Conservation (phyloP, 441 rosid species). For the Rhodomyrtus psidioides region DNA sequence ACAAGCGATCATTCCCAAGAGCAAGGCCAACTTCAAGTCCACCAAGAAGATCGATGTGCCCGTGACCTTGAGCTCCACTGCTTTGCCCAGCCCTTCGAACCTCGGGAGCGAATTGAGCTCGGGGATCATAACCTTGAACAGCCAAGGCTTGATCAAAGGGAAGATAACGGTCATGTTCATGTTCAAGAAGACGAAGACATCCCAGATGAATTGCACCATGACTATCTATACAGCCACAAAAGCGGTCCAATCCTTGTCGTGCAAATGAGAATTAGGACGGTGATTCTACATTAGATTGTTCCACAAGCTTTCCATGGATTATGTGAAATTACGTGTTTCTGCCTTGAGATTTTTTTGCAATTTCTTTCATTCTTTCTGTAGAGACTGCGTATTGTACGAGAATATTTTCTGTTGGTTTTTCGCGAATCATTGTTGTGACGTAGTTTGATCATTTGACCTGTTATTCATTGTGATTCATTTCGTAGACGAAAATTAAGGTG, state of each 20-base stretch:
- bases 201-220: background rate
- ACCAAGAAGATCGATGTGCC: constrained; percentile 1
- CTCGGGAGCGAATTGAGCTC: background rate
- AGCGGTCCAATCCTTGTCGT: background rate
- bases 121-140: background rate
- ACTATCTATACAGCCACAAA: background rate
- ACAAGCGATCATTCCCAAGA: background rate
- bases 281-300: background rate
- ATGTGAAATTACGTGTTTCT: background rate
- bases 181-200: constrained; percentile 6
- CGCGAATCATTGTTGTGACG: background rate
- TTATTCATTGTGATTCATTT: background rate
- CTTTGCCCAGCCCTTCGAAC: background rate
- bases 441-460: background rate
- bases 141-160: background rate
- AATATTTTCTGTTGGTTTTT: background rate
- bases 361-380: background rate
- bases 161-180: constrained; percentile 4
- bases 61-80: background rate
- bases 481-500: background rate
- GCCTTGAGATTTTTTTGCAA: background rate
- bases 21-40: constrained; percentile 2
- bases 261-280: background rate
- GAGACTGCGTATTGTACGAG: background rate
- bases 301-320: background rate